Conservation (phyloP, 805 yeast genomes). For the Metschnikowia lachancei region DNA sequence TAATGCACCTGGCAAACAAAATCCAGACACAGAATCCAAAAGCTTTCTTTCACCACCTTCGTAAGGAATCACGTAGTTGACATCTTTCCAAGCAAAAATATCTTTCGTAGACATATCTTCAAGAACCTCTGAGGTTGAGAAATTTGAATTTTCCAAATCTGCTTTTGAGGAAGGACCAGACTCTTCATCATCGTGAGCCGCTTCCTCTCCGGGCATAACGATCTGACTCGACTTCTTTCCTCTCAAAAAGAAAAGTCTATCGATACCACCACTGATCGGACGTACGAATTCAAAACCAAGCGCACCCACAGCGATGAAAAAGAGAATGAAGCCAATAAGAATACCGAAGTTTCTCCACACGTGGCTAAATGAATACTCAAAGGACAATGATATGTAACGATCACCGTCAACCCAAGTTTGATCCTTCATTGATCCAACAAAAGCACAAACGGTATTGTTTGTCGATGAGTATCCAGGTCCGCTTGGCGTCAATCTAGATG, state of each 20-base stretch:
- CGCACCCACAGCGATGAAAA: slow-evolving; percentile 22
- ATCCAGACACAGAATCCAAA: slow-evolving; percentile 35
- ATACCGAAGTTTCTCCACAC: slow-evolving; percentile 50
- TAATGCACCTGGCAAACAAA: slow-evolving; percentile 48
- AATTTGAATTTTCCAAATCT: slow-evolving; percentile 9
- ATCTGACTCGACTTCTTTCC: slow-evolving; percentile 24
- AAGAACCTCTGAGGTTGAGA: slow-evolving; percentile 9
- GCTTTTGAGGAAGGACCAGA: slow-evolving; percentile 11
- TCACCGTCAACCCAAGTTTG: slow-evolving; percentile 28
- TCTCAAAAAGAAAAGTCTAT: slow-evolving; percentile 28
- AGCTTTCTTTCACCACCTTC: slow-evolving; percentile 37
- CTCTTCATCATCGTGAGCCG: slow-evolving; percentile 17
- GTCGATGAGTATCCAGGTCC: slow-evolving; percentile 25
- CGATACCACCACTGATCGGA: slow-evolving; percentile 35
- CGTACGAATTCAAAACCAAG: slow-evolving; percentile 28
- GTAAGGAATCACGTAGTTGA: slow-evolving; percentile 54
- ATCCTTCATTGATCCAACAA: slow-evolving; percentile 18
- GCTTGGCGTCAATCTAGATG: slow-evolving; percentile 22
- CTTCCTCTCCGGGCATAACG: slow-evolving; percentile 14
- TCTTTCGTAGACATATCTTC: slow-evolving; percentile 18
- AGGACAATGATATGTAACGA: slow-evolving; percentile 32
- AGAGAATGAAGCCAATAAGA: slow-evolving; percentile 34
- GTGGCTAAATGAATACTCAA: slow-evolving; percentile 36
- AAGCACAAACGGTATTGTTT: slow-evolving; percentile 16
- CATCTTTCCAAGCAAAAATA: slow-evolving; percentile 54